Base-by-base conservation (phyloP, 768 basidiomycete species). In the Glaciozyma antarctica region DNA sequence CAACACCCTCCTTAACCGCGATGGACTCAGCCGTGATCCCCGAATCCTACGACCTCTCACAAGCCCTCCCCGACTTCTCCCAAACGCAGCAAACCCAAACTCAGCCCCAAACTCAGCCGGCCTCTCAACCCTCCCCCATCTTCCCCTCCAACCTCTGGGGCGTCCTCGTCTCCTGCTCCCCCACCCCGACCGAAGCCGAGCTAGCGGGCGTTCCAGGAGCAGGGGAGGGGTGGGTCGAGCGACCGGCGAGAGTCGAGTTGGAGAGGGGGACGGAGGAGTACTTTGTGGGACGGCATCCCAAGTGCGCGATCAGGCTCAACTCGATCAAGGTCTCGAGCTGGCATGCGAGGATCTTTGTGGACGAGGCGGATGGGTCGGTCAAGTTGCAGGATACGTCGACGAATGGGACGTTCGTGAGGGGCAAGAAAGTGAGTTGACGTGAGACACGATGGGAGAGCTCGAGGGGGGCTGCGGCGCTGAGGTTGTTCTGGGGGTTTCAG, bases 351-450 rank as follows among this genome's bases (percentile, higher is more conserved):
- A 63, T 71, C 56, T 61, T 43, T 26, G 1, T 13, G 15, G 28
- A 56, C 21, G 49, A 22, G 34, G 30, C 45, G 2, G 60, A 53
- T 21, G 70, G 63, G 19, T 19, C 55, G 9, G 64, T 71, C 17
- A 32, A 64, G 24, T n/a, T 71, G 19, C 51, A 59, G 34, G 70
- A 71, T 24, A 53, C 28, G 21, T 47, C 48, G 13, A 71, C 70
- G 6, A 71, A 71, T 22, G 70, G 70, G 17, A 71, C 70, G 0
- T 63, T 41, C 12, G 70, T 71, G 12, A 24, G 61, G n/a, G 54
- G 45, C 5, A 13, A n/a, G 19, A 70, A 70, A 52, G 69, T 66
- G 52, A 38, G 68, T 49, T 10, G 38, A 15, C 19, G n/a, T 41
- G 38, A 41, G 38, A 41, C 38, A 41, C 38, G 38, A 15, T n/a